Base-by-base conservation (phyloP, 148 eudicot species). In the Diospyros lotus region DNA sequence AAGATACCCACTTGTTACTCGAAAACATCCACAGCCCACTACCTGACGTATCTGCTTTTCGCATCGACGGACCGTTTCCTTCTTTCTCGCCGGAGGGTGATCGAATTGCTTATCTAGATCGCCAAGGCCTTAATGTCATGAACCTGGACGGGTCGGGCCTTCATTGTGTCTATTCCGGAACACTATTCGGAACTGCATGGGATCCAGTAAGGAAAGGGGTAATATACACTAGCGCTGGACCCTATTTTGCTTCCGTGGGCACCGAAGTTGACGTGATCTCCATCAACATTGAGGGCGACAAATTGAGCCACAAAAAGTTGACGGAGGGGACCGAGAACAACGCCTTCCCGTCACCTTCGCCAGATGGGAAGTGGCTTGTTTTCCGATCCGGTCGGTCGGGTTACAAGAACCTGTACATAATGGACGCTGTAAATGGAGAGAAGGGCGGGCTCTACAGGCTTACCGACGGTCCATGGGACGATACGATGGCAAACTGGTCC, bases 301-400 rank as follows among this genome's bases (percentile, higher is more conserved):
- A 79, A 18, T 40, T 67, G 6, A 77, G 75, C 14, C 83, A 78
- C 72, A 87, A 79, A 58, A 81, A 66, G 40, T 64, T 91, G 46
- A 91, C 93, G 8, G 15, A 15, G 2, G 96, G 91, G 6, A 93
- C 91, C 11, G 77, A 79, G 69, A 91, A 91, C 15, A 91, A 91
- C 40, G 96, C 96, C 11, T 91, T 91, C 41, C 93, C 96, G 0
- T 87, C 88, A 4, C 86, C 89, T 5, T 91, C 96, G 5, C 96
- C 96, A 0, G 96, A 91, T 69, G 96, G 96, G 2, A 87, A 91
- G 78, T 83, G 91, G 91, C 53, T 91, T 28, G 93, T 83, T 48
- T 89, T 91, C 55, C 73, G 96, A 66, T 91, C 96, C 18, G 93
- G 93, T 64, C 87, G 96, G 15, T 28, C 28, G 28, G 28, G 28